Conservation (phyloP, 305 asterid genomes). For the Fraxinus albicans region DNA sequence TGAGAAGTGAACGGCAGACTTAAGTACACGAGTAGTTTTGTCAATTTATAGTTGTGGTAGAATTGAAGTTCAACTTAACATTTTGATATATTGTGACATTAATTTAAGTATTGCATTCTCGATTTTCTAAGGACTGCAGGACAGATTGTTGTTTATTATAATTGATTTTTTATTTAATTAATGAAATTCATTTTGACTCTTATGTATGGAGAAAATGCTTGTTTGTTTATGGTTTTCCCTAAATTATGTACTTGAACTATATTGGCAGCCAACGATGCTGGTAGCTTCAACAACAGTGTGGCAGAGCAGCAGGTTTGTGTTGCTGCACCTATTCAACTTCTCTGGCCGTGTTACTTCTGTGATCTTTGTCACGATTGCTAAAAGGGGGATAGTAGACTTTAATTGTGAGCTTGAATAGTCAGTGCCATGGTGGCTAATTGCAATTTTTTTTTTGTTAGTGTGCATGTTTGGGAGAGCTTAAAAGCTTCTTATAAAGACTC, state of each 20-base stretch:
- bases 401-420: not conserved
- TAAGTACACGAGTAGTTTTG: no score
- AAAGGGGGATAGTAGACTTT: not conserved
- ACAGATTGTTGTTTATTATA: no score
- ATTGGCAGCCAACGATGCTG: conserved; percentile 84
- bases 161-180: no score
- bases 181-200: no score
- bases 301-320: conserved; percentile 84
- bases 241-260: conserved; percentile 23
- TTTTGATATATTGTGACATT: no score
- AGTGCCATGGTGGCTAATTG: not conserved
- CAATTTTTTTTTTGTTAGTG: not conserved
- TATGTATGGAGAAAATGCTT: no score
- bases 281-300: conserved; percentile 95
- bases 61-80: no score
- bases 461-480: not conserved
- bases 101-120: no score
- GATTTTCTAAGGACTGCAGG: no score
- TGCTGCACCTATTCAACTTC: conserved; percentile 20
- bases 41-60: no score
- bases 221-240: conserved; percentile 10
- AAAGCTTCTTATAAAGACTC: not conserved
- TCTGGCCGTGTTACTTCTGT: not conserved
- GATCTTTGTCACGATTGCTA: not conserved
- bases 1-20: no score